Evolutionary conservation across 2,329 filamentous ascomycete species (phyloP), one percentile per base, ranked within the genome.

Genomic region (Penicillium italicum): DNA sequence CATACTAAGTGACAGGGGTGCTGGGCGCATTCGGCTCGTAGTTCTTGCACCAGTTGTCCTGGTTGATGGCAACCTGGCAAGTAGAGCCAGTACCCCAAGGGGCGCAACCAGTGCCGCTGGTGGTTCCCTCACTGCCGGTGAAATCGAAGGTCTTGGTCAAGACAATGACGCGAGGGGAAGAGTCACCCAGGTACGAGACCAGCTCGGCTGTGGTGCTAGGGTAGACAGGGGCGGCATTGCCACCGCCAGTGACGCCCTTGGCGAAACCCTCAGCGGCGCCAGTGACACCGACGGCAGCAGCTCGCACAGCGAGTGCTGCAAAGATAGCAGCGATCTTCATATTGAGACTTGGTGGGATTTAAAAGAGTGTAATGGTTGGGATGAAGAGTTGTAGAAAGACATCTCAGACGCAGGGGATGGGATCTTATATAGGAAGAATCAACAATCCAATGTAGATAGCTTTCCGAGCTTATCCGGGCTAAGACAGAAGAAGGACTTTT

Each of bases 1-100:
- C 62, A 43, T 52, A 64, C 63, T 77, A 77, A 24, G 44, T 58
- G 4, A 71, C 79, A 8, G 73, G 72, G 40, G 75, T 76, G 44
- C 74, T 76, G 31, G 79, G 76, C 2, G 81, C 79, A 34, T 75
- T 74, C 50, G 81, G 73, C 71, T 86, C 74, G 69, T 86, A 82
- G 74, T 85, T 85, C 53, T 68, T 74, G 70, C 84, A 86, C 79
- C 81, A 84, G 65, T 77, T 66, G 66, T 84, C 72, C 74, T 82
- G 75, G 74, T 85, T 82, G 69, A 87, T 85, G 60, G 84, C 81
- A 40, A 79, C 63, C 75, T 87, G 84, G 72, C 84, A 83, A 11
- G 56, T 71, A 3, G 78, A 70, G 11, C 68, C 77, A 26, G 80
- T 82, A 36, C 81, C 82, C 72, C 79, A 83, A 24, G 84, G 83